Evolutionary conservation across 2,329 filamentous ascomycete genomes (phyloP).

Genomic region (Westerdykella ornata): DNA sequence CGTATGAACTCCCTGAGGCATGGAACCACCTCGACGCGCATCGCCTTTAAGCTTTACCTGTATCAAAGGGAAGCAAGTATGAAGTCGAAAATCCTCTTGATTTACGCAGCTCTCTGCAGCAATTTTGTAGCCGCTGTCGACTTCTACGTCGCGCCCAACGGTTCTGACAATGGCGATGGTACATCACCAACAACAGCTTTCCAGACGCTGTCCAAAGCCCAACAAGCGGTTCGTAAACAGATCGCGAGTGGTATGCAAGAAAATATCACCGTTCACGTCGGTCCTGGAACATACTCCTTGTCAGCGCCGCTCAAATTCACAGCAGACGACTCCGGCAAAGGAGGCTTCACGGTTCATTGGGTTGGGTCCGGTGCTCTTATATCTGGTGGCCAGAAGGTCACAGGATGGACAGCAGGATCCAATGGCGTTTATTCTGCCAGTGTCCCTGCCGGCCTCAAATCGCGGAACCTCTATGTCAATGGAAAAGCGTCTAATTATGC

Average conservation of each 20-base stretch:
- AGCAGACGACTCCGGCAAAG: conserved; percentile 8
- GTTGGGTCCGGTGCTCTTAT: conserved; percentile 6
- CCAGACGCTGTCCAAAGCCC: conserved; percentile 7
- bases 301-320: conserved; percentile 8
- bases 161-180: conserved; percentile 2
- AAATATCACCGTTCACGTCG: conserved; percentile 9
- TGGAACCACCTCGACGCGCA: too few species aligned
- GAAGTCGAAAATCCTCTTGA: conserved; percentile 1
- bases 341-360: conserved; percentile 10
- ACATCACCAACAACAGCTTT: conserved; percentile 2
- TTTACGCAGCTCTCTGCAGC: neutral
- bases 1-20: too few species aligned
- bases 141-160: conserved; percentile 2
- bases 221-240: conserved; percentile 8
- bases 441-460: conserved; percentile 8
- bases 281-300: conserved; percentile 7
- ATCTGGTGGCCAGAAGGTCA: conserved; percentile 9
- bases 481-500: conserved; percentile 13
- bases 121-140: conserved; percentile 1
- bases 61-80: conserved; percentile 4
- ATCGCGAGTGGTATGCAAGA: conserved; percentile 2
- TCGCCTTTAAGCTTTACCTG: too few species aligned
- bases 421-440: conserved; percentile 10
- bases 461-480: conserved; percentile 12
- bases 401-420: conserved; percentile 7